Base-by-base conservation (phyloP, 805 yeast genomes). In the Phaffomyces thermotolerans region DNA sequence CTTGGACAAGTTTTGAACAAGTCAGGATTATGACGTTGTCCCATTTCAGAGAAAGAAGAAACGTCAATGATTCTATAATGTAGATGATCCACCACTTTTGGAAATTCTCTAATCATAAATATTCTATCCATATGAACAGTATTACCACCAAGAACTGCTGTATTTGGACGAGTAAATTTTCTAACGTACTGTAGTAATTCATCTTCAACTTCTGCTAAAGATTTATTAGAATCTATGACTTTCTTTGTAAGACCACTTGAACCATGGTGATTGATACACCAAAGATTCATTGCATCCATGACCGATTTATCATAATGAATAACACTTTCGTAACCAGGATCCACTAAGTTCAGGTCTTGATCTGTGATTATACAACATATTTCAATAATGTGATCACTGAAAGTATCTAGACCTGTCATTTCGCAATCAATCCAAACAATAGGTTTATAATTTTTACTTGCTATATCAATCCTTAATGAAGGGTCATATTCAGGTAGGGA, bases 401-500 rank as follows among this genome's bases (percentile, higher is more conserved):
- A 62, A n/a, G 81, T 79, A 53, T 91, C 84, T 34, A 93, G 67
- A 0, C 99, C 99, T 0, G 99, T 93, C 99, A 93, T 93, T 64
- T 93, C 99, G 64, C 98, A 93, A 65, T 93, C 99, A 15, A 93
- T 73, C 99, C 99, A 93, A 4, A 93, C 95, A 17, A 91, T 69
- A 7, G 75, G 75, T 38, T 64, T 60, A 49, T 44, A 56, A 22
- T 43, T 46, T 32, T 52, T 40, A 23, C 42, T 29, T 25, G 46
- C 32, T 23, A 37, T 48, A 37, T 50, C 41, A 17, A 51, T 36
- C 14, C 20, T 41, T 18, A 33, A 14, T 15, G 39, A 8, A 4
- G 53, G 48, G 36, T 51, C 50, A 40, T 30, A 54, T n/a, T 23
- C 40, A 10, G 61, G 61, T 14, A 42, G 34, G 2, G 42, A 25